These are phyloP conservation scores for Cercospora beticola DNA, from an alignment of 2,329 filamentous ascomycete species.

Conservation along the genomic window DNA sequence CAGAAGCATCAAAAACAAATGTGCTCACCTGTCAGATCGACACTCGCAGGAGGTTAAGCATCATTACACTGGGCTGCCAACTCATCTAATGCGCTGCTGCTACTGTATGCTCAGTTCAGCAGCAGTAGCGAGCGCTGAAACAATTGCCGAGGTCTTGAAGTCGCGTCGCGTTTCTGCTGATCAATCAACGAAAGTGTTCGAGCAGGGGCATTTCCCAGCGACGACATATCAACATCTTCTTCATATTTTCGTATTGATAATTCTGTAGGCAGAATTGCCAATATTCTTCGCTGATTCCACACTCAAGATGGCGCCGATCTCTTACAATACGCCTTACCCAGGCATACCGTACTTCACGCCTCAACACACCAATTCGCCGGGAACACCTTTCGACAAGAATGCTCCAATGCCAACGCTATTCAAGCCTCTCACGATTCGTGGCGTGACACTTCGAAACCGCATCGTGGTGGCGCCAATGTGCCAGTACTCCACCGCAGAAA, in stretches of 20 bases:
- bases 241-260: background rate
- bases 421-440: conserved; percentile 56
- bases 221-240: background rate
- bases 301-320: conserved; percentile 24
- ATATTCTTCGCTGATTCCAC: background rate
- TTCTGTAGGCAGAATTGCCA: background rate
- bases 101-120: background rate
- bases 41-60: background rate
- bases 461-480: conserved; percentile 64
- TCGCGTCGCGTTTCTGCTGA: background rate
- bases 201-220: background rate
- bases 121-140: background rate
- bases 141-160: background rate
- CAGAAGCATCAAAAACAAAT: background rate
- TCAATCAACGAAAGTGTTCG: background rate
- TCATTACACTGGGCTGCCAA: background rate
- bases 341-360: conserved; percentile 51
- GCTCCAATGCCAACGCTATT: conserved; percentile 58
- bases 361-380: conserved; percentile 44
- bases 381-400: conserved; percentile 47
- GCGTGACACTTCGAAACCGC: conserved; percentile 62
- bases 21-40: background rate
- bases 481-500: conserved; percentile 64
- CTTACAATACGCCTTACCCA: conserved; percentile 43
- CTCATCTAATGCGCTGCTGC: background rate